Evolutionary conservation across 2,329 filamentous ascomycete genomes (phyloP), one percentile per base, ranked within the genome.

Genomic region (Ceratocystis colombiana): DNA sequence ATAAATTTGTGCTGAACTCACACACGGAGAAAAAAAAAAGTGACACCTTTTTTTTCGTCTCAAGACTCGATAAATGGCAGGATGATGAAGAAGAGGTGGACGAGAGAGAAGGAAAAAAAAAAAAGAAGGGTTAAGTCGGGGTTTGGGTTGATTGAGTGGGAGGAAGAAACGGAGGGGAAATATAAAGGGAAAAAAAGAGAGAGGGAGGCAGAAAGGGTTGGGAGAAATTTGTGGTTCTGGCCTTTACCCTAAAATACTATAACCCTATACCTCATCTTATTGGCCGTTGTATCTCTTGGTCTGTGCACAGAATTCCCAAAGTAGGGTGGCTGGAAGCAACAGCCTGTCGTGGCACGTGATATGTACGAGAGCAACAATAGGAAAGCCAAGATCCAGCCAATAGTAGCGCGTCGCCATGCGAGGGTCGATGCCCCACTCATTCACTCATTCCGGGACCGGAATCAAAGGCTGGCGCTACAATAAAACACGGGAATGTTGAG

Each of bases 71-170:
- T n/a, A 50, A 25, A 50, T 50, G 46, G 46, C n/a, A 50, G 53
- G 28, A 57, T 28, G 28, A 30, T 30, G 28, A 30, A 33, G 17
- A 30, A 30, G 15, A 57, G 30, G 20, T n/a, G 53, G 25, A 57
- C 22, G 53, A 30, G 28, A 57, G 22, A 50, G 22, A 50, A 25
- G n/a, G n/a, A 3, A 46, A 37, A 66, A 22, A 64, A 62, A 61
- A 65, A 41, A 41, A 41, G 66, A 68, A 68, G 66, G 66, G 66
- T 68, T 68, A 68, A 65, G 55, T 68, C 59, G 63, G 66, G 66
- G 66, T 68, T 68, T 65, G 66, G 66, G 66, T 68, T 61, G 37
- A 41, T 12, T 12, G 37, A 41, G 66, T 25, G 30, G 65, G 62
- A 44, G 30, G 37, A 53, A 33, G 44, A 50, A 45, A 46, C 10